phyloP scores from a whole-genome alignment of 2,329 filamentous ascomycete genomes.

The Cladobotryum protrusum region DNA sequence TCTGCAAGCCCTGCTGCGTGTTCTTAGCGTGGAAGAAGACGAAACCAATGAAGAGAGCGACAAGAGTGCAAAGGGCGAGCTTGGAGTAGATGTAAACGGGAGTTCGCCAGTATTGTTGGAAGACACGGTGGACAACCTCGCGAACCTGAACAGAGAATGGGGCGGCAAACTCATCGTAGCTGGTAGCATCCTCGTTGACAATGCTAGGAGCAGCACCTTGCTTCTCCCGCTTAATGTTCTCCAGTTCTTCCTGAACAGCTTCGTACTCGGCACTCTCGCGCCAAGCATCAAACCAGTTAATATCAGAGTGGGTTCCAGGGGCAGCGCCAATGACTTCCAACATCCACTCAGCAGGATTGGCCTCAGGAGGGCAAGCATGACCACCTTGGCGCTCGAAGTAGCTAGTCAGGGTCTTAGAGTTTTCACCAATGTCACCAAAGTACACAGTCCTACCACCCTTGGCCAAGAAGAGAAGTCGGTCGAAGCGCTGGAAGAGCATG shows the following conservation, averaged over 20 bases:
- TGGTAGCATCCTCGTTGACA: conserved; percentile 31
- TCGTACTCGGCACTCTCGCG: conserved; percentile 50
- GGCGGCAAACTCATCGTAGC: conserved; percentile 74
- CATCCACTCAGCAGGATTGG: conserved; percentile 84
- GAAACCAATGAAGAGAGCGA: conserved; percentile 73
- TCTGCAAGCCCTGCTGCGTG: conserved; percentile 72
- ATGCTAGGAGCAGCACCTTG: conserved; percentile 19
- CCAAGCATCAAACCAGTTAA: conserved; percentile 62
- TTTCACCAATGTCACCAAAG: conserved; percentile 71
- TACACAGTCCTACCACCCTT: conserved; percentile 74
- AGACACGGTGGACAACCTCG: conserved; percentile 66
- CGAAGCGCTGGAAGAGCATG: conserved; percentile 88
- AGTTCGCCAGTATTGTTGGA: conserved; percentile 88
- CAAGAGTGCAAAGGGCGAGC: conserved; percentile 56
- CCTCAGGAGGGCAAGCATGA: conserved; percentile 55
- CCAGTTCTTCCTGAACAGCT: conserved; percentile 50
- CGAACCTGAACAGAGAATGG: conserved; percentile 62
- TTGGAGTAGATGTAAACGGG: conserved; percentile 88
- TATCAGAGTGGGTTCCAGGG: conserved; percentile 55
- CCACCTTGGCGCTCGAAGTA: conserved; percentile 75
- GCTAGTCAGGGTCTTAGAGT: conserved; percentile 58
- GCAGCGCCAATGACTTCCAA: conserved; percentile 56
- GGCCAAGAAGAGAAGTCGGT: conserved; percentile 70
- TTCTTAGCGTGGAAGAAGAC: conserved; percentile 69
- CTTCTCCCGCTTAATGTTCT: conserved; percentile 48